These are phyloP conservation scores for Elongisporangium prolatum DNA, from an alignment of 352 stramenopile genomes.

Conservation along the genomic window DNA sequence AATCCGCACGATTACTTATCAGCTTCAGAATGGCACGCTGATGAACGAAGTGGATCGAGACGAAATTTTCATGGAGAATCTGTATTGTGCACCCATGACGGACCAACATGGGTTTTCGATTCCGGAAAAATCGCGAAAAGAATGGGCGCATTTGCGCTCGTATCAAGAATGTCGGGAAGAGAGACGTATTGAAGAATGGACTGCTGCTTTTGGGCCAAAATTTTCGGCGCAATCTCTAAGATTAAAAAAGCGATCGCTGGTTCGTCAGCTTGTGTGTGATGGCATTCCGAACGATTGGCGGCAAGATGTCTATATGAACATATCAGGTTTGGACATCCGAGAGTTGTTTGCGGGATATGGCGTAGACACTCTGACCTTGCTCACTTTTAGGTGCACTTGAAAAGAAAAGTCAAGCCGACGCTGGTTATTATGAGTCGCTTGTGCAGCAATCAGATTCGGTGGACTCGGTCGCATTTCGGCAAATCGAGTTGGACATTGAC, in stretches of 20 bases:
- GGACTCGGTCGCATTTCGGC: slow-evolving; percentile 62
- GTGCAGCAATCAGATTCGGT: slow-evolving; percentile 30
- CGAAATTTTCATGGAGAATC: slow-evolving; percentile 30
- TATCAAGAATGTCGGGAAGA: slow-evolving; percentile 75
- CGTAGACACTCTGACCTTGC: neutral
- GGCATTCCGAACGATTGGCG: slow-evolving; percentile 63
- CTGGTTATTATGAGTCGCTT: slow-evolving; percentile 48
- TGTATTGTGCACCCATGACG: slow-evolving; percentile 25
- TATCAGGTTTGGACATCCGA: slow-evolving; percentile 27
- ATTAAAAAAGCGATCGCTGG: slow-evolving; percentile 16
- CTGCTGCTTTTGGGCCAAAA: slow-evolving; percentile 37
- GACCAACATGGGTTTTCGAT: slow-evolving; percentile 75
- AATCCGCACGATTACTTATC: slow-evolving; percentile 41
- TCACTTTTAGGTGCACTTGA: slow-evolving; percentile 25
- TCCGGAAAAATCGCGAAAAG: slow-evolving; percentile 18
- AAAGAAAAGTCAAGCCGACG: slow-evolving; percentile 62
- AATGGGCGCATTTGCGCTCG: slow-evolving; percentile 62
- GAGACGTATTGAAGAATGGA: slow-evolving; percentile 63
- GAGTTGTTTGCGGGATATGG: neutral
- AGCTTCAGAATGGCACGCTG: slow-evolving; percentile 18
- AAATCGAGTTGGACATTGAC: slow-evolving; percentile 87
- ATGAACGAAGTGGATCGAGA: slow-evolving; percentile 23
- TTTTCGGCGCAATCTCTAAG: slow-evolving; percentile 20
- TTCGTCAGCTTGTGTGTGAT: slow-evolving; percentile 30
- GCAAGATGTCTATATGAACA: slow-evolving; percentile 65